Conservation (phyloP, 2,329 filamentous ascomycete species). For the Sodiomyces alkalinus region DNA sequence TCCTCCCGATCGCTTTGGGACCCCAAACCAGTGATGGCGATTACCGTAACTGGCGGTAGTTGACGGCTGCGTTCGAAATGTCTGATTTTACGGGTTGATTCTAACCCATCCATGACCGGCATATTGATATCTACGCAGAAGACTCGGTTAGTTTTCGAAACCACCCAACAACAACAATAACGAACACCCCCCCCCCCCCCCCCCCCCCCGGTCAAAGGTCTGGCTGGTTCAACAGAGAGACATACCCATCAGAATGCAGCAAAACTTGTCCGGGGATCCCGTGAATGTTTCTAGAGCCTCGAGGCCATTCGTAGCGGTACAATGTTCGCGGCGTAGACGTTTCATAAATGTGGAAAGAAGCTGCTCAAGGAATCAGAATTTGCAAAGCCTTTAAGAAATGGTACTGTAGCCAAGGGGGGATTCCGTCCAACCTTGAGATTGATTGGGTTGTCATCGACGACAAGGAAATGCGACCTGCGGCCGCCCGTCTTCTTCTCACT, state of each 20-base stretch:
- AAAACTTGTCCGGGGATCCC: conserved; percentile 3
- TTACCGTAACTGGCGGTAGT: conserved; percentile 22
- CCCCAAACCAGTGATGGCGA: conserved; percentile 28
- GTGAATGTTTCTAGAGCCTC: conserved; percentile 20
- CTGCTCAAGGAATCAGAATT: conserved; percentile 3
- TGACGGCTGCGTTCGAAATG: conserved; percentile 22
- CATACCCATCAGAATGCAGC: conserved; percentile 9
- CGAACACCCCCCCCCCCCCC: no score
- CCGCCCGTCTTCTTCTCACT: no score
- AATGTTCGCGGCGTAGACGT: conserved; percentile 19
- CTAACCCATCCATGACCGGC: conserved; percentile 28
- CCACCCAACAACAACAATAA: no score
- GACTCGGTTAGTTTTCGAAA: no score
- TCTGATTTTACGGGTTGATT: conserved; percentile 23
- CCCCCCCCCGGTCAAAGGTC: no score
- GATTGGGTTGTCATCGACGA: conserved; percentile 21
- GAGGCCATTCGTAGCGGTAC: conserved; percentile 25
- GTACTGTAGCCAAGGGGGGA: no score
- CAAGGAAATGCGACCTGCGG: conserved; percentile 15
- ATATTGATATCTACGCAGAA: conserved; percentile 25
- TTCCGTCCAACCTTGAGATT: conserved; percentile 17
- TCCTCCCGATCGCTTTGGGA: conserved; percentile 26
- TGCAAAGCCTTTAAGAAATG: no score
- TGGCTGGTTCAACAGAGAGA: no score
- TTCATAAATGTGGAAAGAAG: conserved; percentile 20